These are phyloP conservation scores for Backusella macrospora DNA, from an alignment of 192 early-diverging fungal species.

Conservation along the genomic window DNA sequence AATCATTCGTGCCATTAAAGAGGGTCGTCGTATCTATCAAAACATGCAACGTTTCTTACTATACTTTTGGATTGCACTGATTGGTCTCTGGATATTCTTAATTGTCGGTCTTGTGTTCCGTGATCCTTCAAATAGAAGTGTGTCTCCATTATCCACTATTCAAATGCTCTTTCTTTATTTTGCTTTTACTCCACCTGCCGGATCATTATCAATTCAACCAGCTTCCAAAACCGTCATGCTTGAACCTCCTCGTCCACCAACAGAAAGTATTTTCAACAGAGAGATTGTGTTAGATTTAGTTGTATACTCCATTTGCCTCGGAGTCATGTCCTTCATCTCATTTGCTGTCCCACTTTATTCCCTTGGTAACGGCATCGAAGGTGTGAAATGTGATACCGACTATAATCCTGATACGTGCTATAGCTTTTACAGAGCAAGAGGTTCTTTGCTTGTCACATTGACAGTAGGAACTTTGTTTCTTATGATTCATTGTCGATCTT, in stretches of 20 bases:
- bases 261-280: conserved; percentile 69
- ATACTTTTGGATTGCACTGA: conserved; percentile 43
- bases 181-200: conserved; percentile 77
- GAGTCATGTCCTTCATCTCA: conserved; percentile 54
- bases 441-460: conserved; percentile 40
- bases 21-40: conserved; percentile 79
- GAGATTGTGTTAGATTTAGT: conserved; percentile 69
- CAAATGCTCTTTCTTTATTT: conserved; percentile 81
- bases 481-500: conserved; percentile 70
- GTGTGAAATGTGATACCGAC: conserved; percentile 54
- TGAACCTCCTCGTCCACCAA: conserved; percentile 68
- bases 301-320: conserved; percentile 62
- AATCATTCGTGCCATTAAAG: conserved; percentile 73
- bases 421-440: conserved; percentile 66
- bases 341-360: conserved; percentile 67
- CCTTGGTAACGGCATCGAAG: conserved; percentile 59
- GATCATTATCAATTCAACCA: conserved; percentile 68
- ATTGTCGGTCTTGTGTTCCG: conserved; percentile 68
- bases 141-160: conserved; percentile 75
- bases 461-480: conserved; percentile 63
- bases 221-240: conserved; percentile 69
- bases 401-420: conserved; percentile 43
- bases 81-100: conserved; percentile 64
- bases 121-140: conserved; percentile 55
- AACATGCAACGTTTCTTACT: conserved; percentile 77